Evolutionary conservation across 108 stramenopile genomes (phyloP), one percentile per base, ranked within the genome.

Genomic region (Fragilariopsis cylindrus): DNA sequence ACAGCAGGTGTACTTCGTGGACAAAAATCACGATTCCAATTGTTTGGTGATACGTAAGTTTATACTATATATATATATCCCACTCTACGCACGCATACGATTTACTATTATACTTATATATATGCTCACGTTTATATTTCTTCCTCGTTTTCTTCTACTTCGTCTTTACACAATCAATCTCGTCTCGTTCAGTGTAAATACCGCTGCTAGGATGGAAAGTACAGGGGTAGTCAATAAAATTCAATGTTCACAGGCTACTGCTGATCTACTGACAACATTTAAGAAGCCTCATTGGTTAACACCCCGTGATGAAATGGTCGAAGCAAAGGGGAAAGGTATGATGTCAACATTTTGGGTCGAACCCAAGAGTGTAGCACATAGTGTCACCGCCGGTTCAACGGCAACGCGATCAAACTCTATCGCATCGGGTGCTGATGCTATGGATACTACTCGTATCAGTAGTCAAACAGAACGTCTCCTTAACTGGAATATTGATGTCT

Each of bases 1-100:
- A 84, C 78, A 15, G 83, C 86, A 7, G 86, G 86, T 48, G 78
- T 87, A 4, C 75, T 87, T 6, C 70, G 83, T 7, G 86, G 86
- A 3, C 54, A 79, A 16, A 87, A 82, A 46, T 53, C 82, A 39
- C 64, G 86, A 50, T 87, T 87, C 53, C 76, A 87, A 11, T 48
- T 87, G 30, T 87, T 87, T 52, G 86, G 86, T 1, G 86, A 87
- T 30, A 83, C 86, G 4, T 30, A 30, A 30, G 30, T 30, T 30
- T 30, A 30, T 30, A 30, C 1, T 30, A 30, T 30, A 30, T 30
- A 30, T 30, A 30, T 30, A 30, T 30, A 30, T 30, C 2, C 30
- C 30, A 30, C 30, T 30, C 30, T 2, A 30, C 30, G 30, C 30
- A 30, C 30, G 30, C 30, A 30, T 30, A 30, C 30, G 30, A 30